Base-by-base conservation (phyloP, 768 basidiomycete species). In the Polyporus arcularius region DNA sequence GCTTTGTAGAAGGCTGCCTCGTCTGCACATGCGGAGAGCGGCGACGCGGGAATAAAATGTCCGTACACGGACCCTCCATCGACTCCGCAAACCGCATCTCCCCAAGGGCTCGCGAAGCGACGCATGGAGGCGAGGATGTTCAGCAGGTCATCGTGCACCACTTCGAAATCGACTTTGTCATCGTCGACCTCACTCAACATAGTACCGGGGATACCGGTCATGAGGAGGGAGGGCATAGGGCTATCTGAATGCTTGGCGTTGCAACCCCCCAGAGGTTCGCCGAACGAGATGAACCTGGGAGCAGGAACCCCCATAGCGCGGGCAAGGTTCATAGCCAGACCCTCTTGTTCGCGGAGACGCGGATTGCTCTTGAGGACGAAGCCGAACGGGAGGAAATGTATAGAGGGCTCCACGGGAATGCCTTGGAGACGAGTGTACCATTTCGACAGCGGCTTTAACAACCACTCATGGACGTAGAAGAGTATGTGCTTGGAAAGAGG, bases 271-370 rank as follows among this genome's bases (percentile, higher is more conserved):
- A 39, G 56, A 41, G 48, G 39, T 15, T 45, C 42, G 10, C 48
- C 56, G 48, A 50, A 57, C 5, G 56, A 49, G 47, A 57, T 57
- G 48, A 35, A 50, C 18, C 56, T 35, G 8, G 56, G 56, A 18
- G 56, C 56, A 12, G 56, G 56, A 26, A 57, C 28, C 7, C 48
- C 48, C 48, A 57, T 57, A 41, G 56, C 56, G 16, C 48, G 56
- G 21, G 56, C 56, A 8, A 57, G 56, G 40, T 57, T 57, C 56
- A 57, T 57, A 4, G 56, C 48, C 16, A 57, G 48, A 28, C 48
- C 48, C 46, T 57, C 56, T 15, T 51, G 47, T 39, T 57, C 56
- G 48, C 26, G 47, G 26, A 50, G 43, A 41, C 56, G 47, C 9
- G 15, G 12, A 12, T 31, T 15, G 26, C 38, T 35, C 48, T 57